These are phyloP conservation scores for Trichomonascaceae sp. DNA, from an alignment of 1,139 yeast genomes.

Conservation along the genomic window DNA sequence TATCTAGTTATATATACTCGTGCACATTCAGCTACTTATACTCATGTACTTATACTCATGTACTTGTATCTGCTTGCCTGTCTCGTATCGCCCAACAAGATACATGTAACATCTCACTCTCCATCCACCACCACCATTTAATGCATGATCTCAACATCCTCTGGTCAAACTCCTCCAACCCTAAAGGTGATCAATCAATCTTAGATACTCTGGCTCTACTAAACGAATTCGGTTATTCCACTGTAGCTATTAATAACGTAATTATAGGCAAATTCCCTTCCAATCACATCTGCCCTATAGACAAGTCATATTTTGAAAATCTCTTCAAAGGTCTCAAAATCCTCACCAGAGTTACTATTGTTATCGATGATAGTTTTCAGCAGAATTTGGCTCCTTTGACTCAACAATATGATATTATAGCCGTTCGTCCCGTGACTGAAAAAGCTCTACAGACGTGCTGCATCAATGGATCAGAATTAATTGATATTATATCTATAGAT, in stretches of 20 bases:
- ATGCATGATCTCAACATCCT: slow-evolving; percentile 72
- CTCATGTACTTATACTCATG: not conserved
- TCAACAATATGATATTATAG: slow-evolving; percentile 60
- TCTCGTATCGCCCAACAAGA: too few relatives aligned
- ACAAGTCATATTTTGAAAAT: slow-evolving; percentile 22
- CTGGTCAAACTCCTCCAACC: slow-evolving; percentile 62
- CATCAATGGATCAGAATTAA: slow-evolving; percentile 51
- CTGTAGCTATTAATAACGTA: slow-evolving; percentile 66
- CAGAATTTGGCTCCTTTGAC: slow-evolving; percentile 48
- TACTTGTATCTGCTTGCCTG: too few relatives aligned
- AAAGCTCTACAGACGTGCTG: slow-evolving; percentile 72
- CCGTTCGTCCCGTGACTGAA: slow-evolving; percentile 77
- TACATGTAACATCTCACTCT: not conserved
- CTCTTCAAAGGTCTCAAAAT: slow-evolving; percentile 45
- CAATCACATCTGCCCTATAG: slow-evolving; percentile 29
- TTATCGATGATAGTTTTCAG: slow-evolving; percentile 71
- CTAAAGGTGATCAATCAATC: slow-evolving; percentile 10
- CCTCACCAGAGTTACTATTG: slow-evolving; percentile 67
- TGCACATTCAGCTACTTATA: too few relatives aligned
- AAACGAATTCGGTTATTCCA: slow-evolving; percentile 55
- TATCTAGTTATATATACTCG: too few relatives aligned
- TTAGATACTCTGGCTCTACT: slow-evolving; percentile 22
- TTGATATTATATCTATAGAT: slow-evolving; percentile 74
- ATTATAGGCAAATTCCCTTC: slow-evolving; percentile 57
- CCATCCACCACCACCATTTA: slow-evolving; percentile 28